These are phyloP conservation scores for Russula lepida DNA, from an alignment of 768 basidiomycete species.

Conservation along the genomic window DNA sequence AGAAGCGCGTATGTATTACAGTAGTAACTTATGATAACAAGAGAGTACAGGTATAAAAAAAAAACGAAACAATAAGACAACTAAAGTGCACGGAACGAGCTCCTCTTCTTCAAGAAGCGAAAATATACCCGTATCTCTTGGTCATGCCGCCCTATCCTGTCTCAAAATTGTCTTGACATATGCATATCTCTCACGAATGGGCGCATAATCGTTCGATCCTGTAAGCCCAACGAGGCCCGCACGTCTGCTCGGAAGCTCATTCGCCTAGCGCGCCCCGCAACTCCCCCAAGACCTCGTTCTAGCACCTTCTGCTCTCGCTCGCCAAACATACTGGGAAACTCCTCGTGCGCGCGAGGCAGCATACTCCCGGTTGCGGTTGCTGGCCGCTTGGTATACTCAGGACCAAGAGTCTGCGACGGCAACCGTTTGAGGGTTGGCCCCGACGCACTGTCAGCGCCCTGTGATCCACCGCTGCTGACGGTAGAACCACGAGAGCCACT, in stretches of 20 bases:
- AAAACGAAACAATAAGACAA: background rate
- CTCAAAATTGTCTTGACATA: background rate
- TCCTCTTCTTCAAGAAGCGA: constrained; percentile 6
- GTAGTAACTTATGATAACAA: constrained; percentile 9
- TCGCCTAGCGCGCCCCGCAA: constrained; percentile 16
- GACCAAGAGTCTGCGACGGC: constrained; percentile 65
- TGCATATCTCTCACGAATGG: background rate
- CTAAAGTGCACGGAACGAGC: background rate
- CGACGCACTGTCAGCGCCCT: constrained; percentile 24
- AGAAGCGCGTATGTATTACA: background rate
- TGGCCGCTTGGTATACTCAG: constrained; percentile 43
- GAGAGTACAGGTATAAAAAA: background rate
- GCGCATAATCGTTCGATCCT: background rate
- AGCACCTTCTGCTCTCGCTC: background rate
- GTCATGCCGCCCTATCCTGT: background rate
- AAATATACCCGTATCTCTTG: background rate
- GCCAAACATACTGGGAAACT: background rate
- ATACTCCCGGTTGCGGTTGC: constrained; percentile 6
- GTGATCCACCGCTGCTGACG: constrained; percentile 23
- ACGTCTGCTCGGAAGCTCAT: constrained; percentile 19
- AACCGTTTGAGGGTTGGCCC: constrained; percentile 67
- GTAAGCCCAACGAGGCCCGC: background rate
- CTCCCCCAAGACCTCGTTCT: background rate
- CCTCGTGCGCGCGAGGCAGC: constrained; percentile 1
- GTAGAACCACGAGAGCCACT: constrained; percentile 12